A percentile compares a stretch with the other conserved stretches of the same genome.
Evolutionary conservation across 495 filamentous ascomycete species (phyloP).

Genomic region (Cryomyces minteri): DNA sequence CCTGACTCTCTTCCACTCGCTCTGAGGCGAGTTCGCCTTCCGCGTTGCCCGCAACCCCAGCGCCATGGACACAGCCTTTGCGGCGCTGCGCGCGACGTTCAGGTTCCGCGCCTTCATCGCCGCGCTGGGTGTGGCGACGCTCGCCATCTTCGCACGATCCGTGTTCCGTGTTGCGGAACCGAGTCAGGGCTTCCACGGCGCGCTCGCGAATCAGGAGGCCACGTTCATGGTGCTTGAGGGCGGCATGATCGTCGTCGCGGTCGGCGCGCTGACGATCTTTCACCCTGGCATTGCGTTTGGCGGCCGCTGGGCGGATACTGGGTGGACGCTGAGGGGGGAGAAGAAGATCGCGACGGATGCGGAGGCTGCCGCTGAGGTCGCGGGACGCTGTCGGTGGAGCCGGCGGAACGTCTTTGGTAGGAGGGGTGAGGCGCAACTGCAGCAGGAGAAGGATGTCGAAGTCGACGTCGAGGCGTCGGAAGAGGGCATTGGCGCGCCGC

Average conservation of each 20-base stretch:
- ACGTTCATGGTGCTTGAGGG: conserved; percentile 55
- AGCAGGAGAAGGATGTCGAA: too few species aligned
- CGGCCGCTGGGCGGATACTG: conserved; percentile 12
- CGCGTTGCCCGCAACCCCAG: too few species aligned
- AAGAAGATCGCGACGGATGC: too few species aligned
- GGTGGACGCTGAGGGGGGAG: conserved; percentile 6
- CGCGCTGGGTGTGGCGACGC: conserved; percentile 29
- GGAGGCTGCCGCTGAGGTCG: too few species aligned
- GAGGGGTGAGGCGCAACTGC: too few species aligned
- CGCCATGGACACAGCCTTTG: conserved; percentile 2
- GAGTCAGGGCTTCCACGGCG: conserved; percentile 37
- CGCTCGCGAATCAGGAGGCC: conserved; percentile 37
- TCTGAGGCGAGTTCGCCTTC: conserved; percentile 32
- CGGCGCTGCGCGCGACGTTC: background rate
- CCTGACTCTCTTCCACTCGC: conserved; percentile 30
- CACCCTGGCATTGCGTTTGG: conserved; percentile 31
- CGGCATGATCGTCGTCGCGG: conserved; percentile 44
- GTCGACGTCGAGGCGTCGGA: too few species aligned
- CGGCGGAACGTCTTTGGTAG: too few species aligned
- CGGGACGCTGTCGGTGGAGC: too few species aligned
- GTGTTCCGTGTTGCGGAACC: conserved; percentile 49
- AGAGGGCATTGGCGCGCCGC: too few species aligned
- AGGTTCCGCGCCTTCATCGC: conserved; percentile 3
- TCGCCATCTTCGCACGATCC: conserved; percentile 42
- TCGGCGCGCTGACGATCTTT: conserved; percentile 34